Evolutionary conservation across 2,329 filamentous ascomycete species (phyloP).

Genomic region (Ophiocordyceps camponoti-rufipedis): DNA sequence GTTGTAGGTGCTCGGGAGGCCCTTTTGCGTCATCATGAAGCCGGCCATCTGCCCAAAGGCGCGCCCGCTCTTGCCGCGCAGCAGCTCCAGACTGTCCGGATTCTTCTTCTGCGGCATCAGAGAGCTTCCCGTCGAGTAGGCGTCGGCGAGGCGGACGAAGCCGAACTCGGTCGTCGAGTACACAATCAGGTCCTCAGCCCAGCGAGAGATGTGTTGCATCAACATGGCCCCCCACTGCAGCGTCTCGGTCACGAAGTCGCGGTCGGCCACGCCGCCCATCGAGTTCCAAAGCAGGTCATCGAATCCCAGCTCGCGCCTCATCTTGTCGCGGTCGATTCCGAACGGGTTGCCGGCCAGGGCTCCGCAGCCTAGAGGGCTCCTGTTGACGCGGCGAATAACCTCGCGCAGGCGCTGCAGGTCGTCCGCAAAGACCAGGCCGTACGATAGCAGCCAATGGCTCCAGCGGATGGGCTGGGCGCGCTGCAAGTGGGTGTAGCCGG

Average conservation of each 20-base stretch:
- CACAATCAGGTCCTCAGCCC: constrained; percentile 75
- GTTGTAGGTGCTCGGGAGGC: constrained; percentile 70
- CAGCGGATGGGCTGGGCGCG: constrained; percentile 64
- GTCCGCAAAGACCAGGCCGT: constrained; percentile 50
- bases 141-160: constrained; percentile 59
- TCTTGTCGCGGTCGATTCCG: constrained; percentile 32
- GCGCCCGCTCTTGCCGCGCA: constrained; percentile 59
- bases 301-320: constrained; percentile 50
- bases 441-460: constrained; percentile 66
- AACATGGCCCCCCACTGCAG: constrained; percentile 65
- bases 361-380: constrained; percentile 51
- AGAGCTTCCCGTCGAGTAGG: constrained; percentile 59
- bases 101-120: constrained; percentile 57
- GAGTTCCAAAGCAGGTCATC: constrained; percentile 58
- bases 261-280: constrained; percentile 56
- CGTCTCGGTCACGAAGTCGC: constrained; percentile 69
- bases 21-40: constrained; percentile 50
- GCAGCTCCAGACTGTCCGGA: constrained; percentile 50
- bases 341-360: constrained; percentile 72
- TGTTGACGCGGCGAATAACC: constrained; percentile 57
- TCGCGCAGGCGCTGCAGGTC: constrained; percentile 66
- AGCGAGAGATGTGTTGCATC: constrained; percentile 64
- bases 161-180: constrained; percentile 63
- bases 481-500: constrained; percentile 77
- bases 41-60: constrained; percentile 70